phyloP scores from a whole-genome alignment of 1,284 basidiomycete species.

The Moesziomyces sp. region DNA sequence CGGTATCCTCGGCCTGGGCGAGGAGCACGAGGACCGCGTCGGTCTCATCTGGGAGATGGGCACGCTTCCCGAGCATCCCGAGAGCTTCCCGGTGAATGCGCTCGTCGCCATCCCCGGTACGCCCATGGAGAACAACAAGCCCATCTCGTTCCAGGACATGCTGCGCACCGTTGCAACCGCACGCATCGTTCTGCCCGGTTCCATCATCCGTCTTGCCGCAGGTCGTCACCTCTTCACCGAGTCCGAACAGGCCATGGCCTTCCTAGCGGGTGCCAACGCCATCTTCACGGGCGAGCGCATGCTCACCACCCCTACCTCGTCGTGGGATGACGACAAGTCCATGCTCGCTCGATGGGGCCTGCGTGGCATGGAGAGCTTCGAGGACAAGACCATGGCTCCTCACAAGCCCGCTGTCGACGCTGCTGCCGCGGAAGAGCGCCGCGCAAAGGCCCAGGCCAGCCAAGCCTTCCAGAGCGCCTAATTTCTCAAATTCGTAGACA shows the following conservation, averaged over 20 bases:
- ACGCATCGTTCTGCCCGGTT: slow-evolving; percentile 85
- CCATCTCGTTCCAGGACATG: slow-evolving; percentile 78
- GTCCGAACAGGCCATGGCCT: slow-evolving; percentile 95
- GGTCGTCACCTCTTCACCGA: slow-evolving; percentile 90
- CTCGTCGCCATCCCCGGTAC: slow-evolving; percentile 76
- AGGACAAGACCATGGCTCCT: slow-evolving; percentile 61
- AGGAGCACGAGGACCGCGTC: slow-evolving; percentile 87
- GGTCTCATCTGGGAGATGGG: slow-evolving; percentile 91
- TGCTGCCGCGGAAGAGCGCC: slow-evolving; percentile 26
- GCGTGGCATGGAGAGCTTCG: slow-evolving; percentile 83
- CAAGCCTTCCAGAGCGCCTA: slow-evolving; percentile 40
- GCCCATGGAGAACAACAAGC: slow-evolving; percentile 73
- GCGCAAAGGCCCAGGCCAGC: slow-evolving; percentile 45
- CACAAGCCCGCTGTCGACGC: slow-evolving; percentile 26
- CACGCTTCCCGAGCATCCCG: slow-evolving; percentile 93
- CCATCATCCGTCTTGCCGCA: slow-evolving; percentile 94
- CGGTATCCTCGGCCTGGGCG: slow-evolving; percentile 93
- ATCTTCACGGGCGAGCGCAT: slow-evolving; percentile 97
- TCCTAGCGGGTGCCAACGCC: slow-evolving; percentile 97
- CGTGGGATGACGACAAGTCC: slow-evolving; percentile 80
- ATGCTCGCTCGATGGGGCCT: slow-evolving; percentile 95
- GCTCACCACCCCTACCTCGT: slow-evolving; percentile 86
- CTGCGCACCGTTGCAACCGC: slow-evolving; percentile 95
- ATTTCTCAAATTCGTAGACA: not conserved
- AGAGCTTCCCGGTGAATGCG: slow-evolving; percentile 98